These are phyloP conservation scores for Nidularia sp. DNA, from an alignment of 768 basidiomycete species.

Conservation along the genomic window DNA sequence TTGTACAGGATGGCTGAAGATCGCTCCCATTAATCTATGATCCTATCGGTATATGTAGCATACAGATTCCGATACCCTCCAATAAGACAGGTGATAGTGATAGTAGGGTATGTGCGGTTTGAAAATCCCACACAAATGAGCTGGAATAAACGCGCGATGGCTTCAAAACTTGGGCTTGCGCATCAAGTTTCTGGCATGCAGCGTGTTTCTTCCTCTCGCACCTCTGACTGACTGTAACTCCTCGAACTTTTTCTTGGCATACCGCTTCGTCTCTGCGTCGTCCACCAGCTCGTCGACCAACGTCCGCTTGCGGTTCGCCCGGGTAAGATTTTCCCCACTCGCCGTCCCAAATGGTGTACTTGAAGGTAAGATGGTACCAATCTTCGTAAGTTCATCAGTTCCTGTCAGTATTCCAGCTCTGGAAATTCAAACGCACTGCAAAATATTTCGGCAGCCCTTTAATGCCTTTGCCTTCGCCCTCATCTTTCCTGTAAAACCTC, in stretches of 20 bases:
- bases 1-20: conserved; percentile 37
- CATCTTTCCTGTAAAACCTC: conserved; percentile 84
- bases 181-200: conserved; percentile 58
- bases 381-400: conserved; percentile 32
- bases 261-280: conserved; percentile 80
- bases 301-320: conserved; percentile 70
- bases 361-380: conserved; percentile 74
- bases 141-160: neutral
- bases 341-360: conserved; percentile 69
- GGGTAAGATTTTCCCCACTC: conserved; percentile 67
- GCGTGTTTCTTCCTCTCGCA: conserved; percentile 66
- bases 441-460: conserved; percentile 87
- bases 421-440: conserved; percentile 52
- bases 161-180: conserved; percentile 45
- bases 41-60: no score
- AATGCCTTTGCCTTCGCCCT: conserved; percentile 80
- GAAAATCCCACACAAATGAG: neutral
- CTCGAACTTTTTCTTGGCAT: conserved; percentile 90
- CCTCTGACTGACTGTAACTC: conserved; percentile 68
- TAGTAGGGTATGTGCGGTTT: neutral
- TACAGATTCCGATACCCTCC: no score
- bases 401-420: conserved; percentile 1
- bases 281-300: conserved; percentile 87
- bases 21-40: no score
- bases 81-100: no score